A percentile compares a stretch with the other conserved stretches of the same genome.
phyloP scores from a whole-genome alignment of 1,139 yeast species.

The Suhomyces chickasaworum region DNA sequence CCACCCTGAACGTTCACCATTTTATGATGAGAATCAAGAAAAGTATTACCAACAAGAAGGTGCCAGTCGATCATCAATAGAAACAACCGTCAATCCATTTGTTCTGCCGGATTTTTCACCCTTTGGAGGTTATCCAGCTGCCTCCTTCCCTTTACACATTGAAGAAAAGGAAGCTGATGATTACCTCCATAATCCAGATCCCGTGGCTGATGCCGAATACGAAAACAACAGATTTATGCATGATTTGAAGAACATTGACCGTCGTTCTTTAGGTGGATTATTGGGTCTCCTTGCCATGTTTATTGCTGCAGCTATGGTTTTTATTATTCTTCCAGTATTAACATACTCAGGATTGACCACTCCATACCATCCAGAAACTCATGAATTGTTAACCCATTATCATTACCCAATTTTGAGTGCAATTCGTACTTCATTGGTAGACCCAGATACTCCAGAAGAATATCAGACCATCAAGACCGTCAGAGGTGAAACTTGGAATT shows the following conservation, averaged over 20 bases:
- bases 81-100: conserved; percentile 16
- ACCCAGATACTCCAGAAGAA: conserved; percentile 73
- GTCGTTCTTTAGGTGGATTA: conserved; percentile 58
- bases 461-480: conserved; percentile 49
- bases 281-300: conserved; percentile 58
- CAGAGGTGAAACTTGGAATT: conserved; percentile 64
- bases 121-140: conserved; percentile 92
- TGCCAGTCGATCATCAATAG: conserved; percentile 5
- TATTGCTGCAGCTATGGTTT: conserved; percentile 63
- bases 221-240: conserved; percentile 62
- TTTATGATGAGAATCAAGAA: conserved; percentile 1
- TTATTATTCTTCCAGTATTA: conserved; percentile 71
- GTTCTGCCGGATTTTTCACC: conserved; percentile 58
- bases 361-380: conserved; percentile 30
- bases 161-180: conserved; percentile 94
- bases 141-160: conserved; percentile 78
- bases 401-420: conserved; percentile 62
- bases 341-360: conserved; percentile 68
- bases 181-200: conserved; percentile 90
- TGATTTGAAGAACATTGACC: conserved; percentile 64
- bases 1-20: conserved; percentile 4
- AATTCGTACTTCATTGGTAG: conserved; percentile 63
- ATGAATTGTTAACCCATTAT: conserved; percentile 57
- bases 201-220: conserved; percentile 78
- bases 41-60: conserved; percentile 1